Percentiles rank a stretch among this genome's conserved stretches.
These are phyloP conservation scores for Saturnispora zaruensis DNA, from an alignment of 805 yeast species.

Conservation along the genomic window DNA sequence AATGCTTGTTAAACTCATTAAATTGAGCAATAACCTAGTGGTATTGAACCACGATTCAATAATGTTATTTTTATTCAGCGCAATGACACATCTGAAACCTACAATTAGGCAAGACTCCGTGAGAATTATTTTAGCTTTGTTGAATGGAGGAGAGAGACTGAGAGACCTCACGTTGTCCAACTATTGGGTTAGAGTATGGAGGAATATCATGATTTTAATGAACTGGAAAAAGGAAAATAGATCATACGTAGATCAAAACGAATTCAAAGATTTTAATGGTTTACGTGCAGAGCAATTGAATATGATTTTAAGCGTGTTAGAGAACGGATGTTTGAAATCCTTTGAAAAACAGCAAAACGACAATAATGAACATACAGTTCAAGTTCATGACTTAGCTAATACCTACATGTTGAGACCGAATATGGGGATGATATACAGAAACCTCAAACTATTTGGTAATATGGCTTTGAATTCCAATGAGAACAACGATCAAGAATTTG, in stretches of 20 bases:
- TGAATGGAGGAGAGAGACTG: slow-evolving; percentile 32
- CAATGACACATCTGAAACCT: slow-evolving; percentile 86
- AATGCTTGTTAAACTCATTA: slow-evolving; percentile 9
- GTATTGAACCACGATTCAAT: slow-evolving; percentile 52
- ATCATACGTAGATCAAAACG: slow-evolving; percentile 16
- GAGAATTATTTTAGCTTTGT: slow-evolving; percentile 49
- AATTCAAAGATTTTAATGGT: slow-evolving; percentile 16
- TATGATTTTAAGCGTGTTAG: slow-evolving; percentile 27
- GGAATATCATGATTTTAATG: slow-evolving; percentile 57
- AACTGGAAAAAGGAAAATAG: slow-evolving; percentile 47
- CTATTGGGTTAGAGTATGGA: slow-evolving; percentile 57
- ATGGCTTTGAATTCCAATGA: slow-evolving; percentile 7
- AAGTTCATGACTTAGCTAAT: slow-evolving; percentile 40
- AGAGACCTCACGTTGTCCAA: slow-evolving; percentile 45
- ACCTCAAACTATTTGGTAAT: slow-evolving; percentile 47
- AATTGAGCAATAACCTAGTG: slow-evolving; percentile 28
- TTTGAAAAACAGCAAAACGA: slow-evolving; percentile 8
- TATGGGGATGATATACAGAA: slow-evolving; percentile 33
- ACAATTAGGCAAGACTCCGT: slow-evolving; percentile 71
- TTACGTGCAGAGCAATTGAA: slow-evolving; percentile 30
- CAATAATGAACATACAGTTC: slow-evolving; percentile 7
- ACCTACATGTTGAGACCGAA: slow-evolving; percentile 46
- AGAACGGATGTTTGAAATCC: slow-evolving; percentile 20
- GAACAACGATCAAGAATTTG: slow-evolving; percentile 6
- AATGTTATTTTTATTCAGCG: slow-evolving; percentile 72